phyloP scores from a whole-genome alignment of 257 asterid species.

The Nyctanthes arbortristis region DNA sequence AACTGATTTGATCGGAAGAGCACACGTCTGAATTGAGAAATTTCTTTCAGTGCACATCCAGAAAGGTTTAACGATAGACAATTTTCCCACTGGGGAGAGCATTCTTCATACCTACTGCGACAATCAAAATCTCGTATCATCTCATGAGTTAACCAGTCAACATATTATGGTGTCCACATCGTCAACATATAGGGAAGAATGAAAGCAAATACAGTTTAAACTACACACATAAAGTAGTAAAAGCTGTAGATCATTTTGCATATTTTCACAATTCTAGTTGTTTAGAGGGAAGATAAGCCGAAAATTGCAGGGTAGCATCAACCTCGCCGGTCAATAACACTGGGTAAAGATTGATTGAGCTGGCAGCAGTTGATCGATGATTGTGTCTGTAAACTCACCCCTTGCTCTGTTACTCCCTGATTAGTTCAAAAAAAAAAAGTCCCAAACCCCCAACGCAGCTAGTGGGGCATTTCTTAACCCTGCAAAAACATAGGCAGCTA shows the following conservation, averaged over 20 bases:
- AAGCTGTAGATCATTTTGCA: neutral
- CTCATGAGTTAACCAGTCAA: neutral
- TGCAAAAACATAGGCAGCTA: neutral
- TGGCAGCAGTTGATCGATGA: neutral
- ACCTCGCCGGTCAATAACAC: neutral
- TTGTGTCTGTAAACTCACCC: neutral
- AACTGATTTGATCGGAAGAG: too few species aligned
- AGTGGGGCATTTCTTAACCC: too few species aligned
- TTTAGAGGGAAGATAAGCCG: neutral
- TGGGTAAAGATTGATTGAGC: neutral
- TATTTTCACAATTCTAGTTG: neutral
- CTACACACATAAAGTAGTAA: neutral
- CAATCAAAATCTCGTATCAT: neutral
- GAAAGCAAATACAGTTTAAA: neutral
- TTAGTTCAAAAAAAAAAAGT: neutral
- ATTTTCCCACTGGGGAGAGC: too few species aligned
- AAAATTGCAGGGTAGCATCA: neutral
- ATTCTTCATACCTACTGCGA: too few species aligned
- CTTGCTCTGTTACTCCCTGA: neutral
- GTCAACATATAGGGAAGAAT: too few species aligned
- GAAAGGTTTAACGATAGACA: too few species aligned
- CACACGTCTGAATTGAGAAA: too few species aligned
- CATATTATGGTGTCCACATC: too few species aligned
- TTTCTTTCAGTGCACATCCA: too few species aligned
- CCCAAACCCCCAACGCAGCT: too few species aligned